These are phyloP conservation scores for Lycium barbarum DNA, from an alignment of 257 asterid species.

Conservation along the genomic window DNA sequence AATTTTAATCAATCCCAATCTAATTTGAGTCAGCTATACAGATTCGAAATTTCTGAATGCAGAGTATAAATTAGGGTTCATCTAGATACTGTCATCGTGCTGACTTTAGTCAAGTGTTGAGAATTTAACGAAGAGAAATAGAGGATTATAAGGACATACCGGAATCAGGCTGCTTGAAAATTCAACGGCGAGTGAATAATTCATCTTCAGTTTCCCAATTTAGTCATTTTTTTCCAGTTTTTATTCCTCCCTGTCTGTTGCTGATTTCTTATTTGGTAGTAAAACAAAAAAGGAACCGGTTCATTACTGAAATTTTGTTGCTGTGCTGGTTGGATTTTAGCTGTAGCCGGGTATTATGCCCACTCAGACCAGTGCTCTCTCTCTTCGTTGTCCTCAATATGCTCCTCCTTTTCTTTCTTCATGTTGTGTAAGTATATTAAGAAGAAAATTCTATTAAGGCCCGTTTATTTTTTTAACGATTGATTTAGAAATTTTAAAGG, in stretches of 20 bases:
- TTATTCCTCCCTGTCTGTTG: neutral
- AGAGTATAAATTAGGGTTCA: conserved; percentile 10
- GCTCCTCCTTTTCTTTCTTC: neutral
- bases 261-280: neutral
- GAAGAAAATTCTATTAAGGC: too few relatives aligned
- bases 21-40: neutral
- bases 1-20: neutral
- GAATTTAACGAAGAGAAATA: neutral
- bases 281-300: neutral
- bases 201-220: conserved; percentile 43
- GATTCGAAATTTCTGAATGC: neutral
- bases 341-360: conserved; percentile 13
- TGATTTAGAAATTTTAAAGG: too few relatives aligned
- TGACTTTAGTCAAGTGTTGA: neutral
- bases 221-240: conserved; percentile 22
- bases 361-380: conserved; percentile 7
- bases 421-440: too few relatives aligned
- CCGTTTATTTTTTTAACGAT: too few relatives aligned
- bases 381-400: neutral
- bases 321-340: conserved; percentile 22
- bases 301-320: neutral
- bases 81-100: neutral
- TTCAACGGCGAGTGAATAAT: neutral
- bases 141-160: neutral
- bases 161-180: conserved; percentile 1